Percentiles rank a stretch among this genome's conserved stretches.
phyloP scores from a whole-genome alignment of 768 basidiomycete genomes.

The Kwoniella heveanensis region DNA sequence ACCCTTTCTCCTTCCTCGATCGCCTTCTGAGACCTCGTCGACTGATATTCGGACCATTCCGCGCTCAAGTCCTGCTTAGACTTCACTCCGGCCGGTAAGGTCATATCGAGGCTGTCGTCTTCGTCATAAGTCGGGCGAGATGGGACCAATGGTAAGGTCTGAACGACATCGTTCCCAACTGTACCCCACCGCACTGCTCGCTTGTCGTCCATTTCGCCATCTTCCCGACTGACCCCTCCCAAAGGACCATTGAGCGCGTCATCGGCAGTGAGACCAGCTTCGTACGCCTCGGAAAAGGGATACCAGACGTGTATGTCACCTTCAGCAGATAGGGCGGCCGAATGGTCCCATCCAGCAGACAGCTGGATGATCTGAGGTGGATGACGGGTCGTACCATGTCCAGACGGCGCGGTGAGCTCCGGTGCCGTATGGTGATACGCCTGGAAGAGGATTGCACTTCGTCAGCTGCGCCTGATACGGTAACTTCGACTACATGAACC shows the following conservation, averaged over 20 bases:
- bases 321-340: conserved; percentile 38
- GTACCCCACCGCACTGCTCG: conserved; percentile 41
- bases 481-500: too few relatives aligned
- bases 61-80: conserved; percentile 17
- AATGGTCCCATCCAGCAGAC: conserved; percentile 47
- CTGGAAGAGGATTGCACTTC: too few relatives aligned
- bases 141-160: conserved; percentile 31
- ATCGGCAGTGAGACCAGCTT: conserved; percentile 23
- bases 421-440: conserved; percentile 46
- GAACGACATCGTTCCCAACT: conserved; percentile 31
- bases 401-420: conserved; percentile 32
- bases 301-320: conserved; percentile 47
- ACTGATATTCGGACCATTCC: conserved; percentile 26
- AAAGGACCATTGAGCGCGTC: conserved; percentile 29
- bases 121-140: neutral
- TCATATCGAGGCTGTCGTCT: neutral
- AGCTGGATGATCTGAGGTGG: conserved; percentile 41
- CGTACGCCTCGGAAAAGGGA: conserved; percentile 39
- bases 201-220: conserved; percentile 22
- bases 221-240: neutral
- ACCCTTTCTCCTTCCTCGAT: conserved; percentile 58
- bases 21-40: neutral
- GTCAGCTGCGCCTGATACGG: too few relatives aligned
- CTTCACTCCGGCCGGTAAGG: neutral
- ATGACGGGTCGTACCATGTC: conserved; percentile 28